phyloP scores from a whole-genome alignment of 2,329 filamentous ascomycete genomes.

The Fusarium falciforme region DNA sequence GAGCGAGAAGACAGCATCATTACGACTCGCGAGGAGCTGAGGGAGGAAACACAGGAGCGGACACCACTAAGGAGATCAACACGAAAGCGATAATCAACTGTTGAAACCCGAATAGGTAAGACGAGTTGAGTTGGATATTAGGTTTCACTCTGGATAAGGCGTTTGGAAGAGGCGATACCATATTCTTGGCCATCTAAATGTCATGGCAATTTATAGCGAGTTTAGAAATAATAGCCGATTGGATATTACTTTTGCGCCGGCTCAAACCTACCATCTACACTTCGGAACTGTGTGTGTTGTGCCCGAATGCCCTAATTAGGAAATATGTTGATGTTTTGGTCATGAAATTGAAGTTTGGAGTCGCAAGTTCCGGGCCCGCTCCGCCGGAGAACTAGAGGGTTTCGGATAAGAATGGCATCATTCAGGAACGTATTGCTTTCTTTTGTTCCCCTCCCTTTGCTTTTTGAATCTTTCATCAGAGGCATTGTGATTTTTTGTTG shows the following conservation, averaged over 20 bases:
- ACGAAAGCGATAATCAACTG: slow-evolving; percentile 24
- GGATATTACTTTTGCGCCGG: neutral
- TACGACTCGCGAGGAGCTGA: slow-evolving; percentile 42
- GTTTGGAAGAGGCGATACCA: slow-evolving; percentile 28
- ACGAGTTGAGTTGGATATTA: neutral
- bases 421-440: neutral
- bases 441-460: neutral
- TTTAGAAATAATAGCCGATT: neutral
- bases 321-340: slow-evolving; percentile 12
- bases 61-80: slow-evolving; percentile 42
- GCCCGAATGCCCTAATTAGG: slow-evolving; percentile 7
- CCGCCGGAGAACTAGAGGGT: neutral
- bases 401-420: neutral
- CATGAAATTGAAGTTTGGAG: neutral
- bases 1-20: slow-evolving; percentile 58
- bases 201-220: neutral
- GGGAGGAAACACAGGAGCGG: slow-evolving; percentile 32
- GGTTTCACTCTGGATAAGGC: slow-evolving; percentile 15
- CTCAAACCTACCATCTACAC: neutral
- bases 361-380: neutral
- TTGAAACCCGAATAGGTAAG: neutral
- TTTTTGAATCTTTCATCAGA: neutral
- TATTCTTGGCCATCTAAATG: neutral
- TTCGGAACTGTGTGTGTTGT: neutral
- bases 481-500: neutral